Base-by-base conservation (phyloP, 768 basidiomycete species). In the Inosperma sp. region DNA sequence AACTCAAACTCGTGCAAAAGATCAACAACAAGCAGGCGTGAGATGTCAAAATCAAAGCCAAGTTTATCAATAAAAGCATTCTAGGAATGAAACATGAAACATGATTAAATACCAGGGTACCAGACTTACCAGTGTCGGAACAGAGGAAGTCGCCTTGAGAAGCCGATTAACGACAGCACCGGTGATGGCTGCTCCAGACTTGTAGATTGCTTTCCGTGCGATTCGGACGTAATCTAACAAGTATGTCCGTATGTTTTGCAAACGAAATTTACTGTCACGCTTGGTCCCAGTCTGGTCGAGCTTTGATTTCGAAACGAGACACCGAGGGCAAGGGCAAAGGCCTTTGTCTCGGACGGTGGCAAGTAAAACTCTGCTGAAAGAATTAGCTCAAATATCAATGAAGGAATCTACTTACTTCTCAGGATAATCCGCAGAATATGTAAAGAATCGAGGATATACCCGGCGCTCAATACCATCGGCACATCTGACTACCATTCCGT, bases 291-390 rank as follows among this genome's bases (percentile, higher is more conserved):
- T 25, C 1, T 49, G 25, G 13, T 56, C 33, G 13, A 74, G 56
- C 0, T 65, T 13, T 1, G 44, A 21, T 34, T 62, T 63, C 5
- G 49, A 31, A 2, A 67, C 54, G 21, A 66, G 54, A 47, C 70
- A 72, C 7, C 62, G 54, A 2, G 68, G 68, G 44, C 70, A 72
- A 3, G 67, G 68, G 35, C 64, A 73, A 1, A 51, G 13, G 1
- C 70, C 75, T 12, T 64, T 61, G 36, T 68, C 62, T 9, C 64
- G 56, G 12, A 76, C 59, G 2, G 49, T 33, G 1, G 49, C 37
- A 33, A 41, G 21, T 6, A 50, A 41, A 9, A 50, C 10, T 7
- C 49, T 49, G 8, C n/a, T n/a, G n/a, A n/a, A n/a, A n/a, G n/a
- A n/a, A n/a, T n/a, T n/a, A n/a, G 47, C 65, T n/a, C n/a, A n/a